Evolutionary conservation across 805 yeast species (phyloP).

Genomic region (Diddensiella santjacobensis): DNA sequence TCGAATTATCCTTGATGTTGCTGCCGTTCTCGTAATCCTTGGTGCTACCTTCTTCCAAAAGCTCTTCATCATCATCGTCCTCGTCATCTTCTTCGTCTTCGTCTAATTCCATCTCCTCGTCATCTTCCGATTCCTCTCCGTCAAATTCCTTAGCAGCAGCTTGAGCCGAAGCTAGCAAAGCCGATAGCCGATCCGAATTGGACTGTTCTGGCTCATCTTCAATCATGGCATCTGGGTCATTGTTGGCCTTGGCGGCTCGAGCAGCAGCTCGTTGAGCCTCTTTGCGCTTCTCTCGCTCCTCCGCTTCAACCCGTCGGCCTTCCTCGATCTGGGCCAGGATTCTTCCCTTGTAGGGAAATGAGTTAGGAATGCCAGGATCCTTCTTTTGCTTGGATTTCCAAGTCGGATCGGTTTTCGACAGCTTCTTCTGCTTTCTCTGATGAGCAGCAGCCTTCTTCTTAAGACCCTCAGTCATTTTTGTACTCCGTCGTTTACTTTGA

Average conservation of each 20-base stretch:
- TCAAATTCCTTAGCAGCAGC: conserved; percentile 74
- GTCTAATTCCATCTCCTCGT: conserved; percentile 42
- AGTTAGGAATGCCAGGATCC: conserved; percentile 93
- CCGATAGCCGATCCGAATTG: conserved; percentile 61
- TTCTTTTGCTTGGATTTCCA: conserved; percentile 84
- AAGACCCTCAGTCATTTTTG: conserved; percentile 94
- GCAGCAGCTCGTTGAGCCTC: conserved; percentile 36
- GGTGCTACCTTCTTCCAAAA: conserved; percentile 41
- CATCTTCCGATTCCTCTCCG: conserved; percentile 42
- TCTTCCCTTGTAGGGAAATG: conserved; percentile 89
- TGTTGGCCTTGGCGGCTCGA: conserved; percentile 36
- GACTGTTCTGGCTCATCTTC: conserved; percentile 30
- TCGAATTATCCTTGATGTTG: conserved; percentile 40
- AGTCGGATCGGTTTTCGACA: conserved; percentile 82
- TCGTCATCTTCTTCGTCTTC: conserved; percentile 40
- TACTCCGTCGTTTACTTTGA: conserved; percentile 75
- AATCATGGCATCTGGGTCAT: conserved; percentile 36
- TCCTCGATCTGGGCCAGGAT: conserved; percentile 54
- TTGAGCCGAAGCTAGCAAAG: conserved; percentile 86
- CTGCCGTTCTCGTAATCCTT: conserved; percentile 37
- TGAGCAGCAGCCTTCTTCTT: conserved; percentile 94
- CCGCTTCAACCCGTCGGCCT: conserved; percentile 46
- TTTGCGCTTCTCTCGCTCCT: conserved; percentile 36
- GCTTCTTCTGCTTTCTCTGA: conserved; percentile 76
- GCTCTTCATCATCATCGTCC: conserved; percentile 50